These are phyloP conservation scores for Colletotrichum godetiae DNA, from an alignment of 2,329 filamentous ascomycete species.

Conservation along the genomic window DNA sequence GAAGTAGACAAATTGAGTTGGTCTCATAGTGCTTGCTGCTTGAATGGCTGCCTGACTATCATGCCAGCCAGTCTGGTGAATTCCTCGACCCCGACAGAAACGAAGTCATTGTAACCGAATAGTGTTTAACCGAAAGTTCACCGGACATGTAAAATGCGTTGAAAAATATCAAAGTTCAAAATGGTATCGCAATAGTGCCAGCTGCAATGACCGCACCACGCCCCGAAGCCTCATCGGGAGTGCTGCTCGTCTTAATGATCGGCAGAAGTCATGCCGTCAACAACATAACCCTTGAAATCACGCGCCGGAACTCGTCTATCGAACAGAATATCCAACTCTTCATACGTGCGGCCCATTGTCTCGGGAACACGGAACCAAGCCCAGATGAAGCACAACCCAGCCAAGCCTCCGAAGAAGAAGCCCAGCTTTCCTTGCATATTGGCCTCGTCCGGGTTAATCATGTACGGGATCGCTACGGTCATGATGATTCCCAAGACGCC, in stretches of 20 bases:
- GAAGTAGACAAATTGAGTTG: not conserved
- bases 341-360: constrained; percentile 40
- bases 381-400: constrained; percentile 39
- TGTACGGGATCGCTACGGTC: constrained; percentile 43
- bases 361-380: constrained; percentile 41
- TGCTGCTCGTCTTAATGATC: not conserved
- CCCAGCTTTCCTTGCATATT: constrained; percentile 49
- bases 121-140: not conserved
- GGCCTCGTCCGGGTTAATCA: constrained; percentile 43
- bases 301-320: constrained; percentile 44
- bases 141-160: not conserved
- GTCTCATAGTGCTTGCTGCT: not conserved
- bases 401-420: constrained; percentile 39
- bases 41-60: not conserved
- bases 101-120: not conserved
- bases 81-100: not conserved
- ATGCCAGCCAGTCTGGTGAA: not conserved
- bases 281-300: constrained; percentile 52
- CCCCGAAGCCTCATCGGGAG: not conserved
- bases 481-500: constrained; percentile 50
- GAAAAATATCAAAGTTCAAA: not conserved
- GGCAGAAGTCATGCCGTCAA: not conserved
- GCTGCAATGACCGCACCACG: not conserved
- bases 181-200: not conserved
- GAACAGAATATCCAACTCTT: constrained; percentile 45